These are phyloP conservation scores for Fibroporia radiculosa DNA, from an alignment of 768 basidiomycete species.

Conservation along the genomic window DNA sequence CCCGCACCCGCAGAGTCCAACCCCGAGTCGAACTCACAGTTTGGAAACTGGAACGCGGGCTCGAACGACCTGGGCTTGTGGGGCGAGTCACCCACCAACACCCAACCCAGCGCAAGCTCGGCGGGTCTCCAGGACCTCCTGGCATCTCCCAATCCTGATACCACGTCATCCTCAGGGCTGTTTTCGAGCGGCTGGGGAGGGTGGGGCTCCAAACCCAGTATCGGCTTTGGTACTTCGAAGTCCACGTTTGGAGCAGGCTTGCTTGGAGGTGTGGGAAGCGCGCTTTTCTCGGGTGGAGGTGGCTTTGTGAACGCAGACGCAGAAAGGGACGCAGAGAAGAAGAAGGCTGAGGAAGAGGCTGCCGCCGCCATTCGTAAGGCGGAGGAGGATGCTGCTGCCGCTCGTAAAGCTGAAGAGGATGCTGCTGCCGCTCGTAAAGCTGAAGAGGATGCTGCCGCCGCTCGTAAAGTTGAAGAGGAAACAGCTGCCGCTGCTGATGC, in stretches of 20 bases:
- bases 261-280: slow-evolving; percentile 10
- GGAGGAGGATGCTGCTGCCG: slow-evolving; percentile 3
- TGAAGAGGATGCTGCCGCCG: slow-evolving; percentile 3
- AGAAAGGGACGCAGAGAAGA: slow-evolving; percentile 12
- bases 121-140: neutral
- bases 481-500: slow-evolving; percentile 11
- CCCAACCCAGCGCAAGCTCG: neutral
- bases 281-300: neutral
- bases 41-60: neutral
- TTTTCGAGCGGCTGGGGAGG: slow-evolving; percentile 12
- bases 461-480: slow-evolving; percentile 4
- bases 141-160: slow-evolving; percentile 4
- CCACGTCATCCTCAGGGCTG: slow-evolving; percentile 8
- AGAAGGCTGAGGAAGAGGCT: slow-evolving; percentile 12
- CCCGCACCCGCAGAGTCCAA: neutral
- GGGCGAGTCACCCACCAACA: neutral
- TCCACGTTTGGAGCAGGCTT: slow-evolving; percentile 3
- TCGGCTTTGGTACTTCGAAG: neutral
- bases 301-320: slow-evolving; percentile 11
- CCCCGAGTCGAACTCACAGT: neutral
- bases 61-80: neutral
- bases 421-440: slow-evolving; percentile 9
- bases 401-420: slow-evolving; percentile 6
- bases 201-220: neutral
- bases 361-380: slow-evolving; percentile 6